Percentiles rank a stretch among this genome's conserved stretches.
phyloP scores from a whole-genome alignment of 2,329 filamentous ascomycete species.

The Zymoseptoria pseudotritici region DNA sequence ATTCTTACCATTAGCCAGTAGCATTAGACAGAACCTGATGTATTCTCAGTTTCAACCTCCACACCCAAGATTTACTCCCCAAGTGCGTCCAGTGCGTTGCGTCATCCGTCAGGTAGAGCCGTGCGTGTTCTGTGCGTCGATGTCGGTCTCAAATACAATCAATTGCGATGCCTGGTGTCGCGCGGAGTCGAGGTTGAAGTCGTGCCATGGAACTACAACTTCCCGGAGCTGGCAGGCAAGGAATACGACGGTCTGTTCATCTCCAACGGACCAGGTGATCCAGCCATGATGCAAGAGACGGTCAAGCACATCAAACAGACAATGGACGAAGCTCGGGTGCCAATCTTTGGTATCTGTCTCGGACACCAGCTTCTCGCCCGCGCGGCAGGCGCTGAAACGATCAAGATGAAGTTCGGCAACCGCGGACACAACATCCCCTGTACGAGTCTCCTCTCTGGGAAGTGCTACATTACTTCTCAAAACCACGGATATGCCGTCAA shows the following conservation, averaged over 20 bases:
- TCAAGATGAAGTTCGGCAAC: slow-evolving; percentile 99
- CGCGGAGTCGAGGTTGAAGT: slow-evolving; percentile 91
- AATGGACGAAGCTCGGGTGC: slow-evolving; percentile 70
- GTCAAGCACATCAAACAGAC: slow-evolving; percentile 71
- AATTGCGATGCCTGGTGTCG: slow-evolving; percentile 84
- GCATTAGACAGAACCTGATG: slow-evolving; percentile 24
- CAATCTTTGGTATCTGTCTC: slow-evolving; percentile 93
- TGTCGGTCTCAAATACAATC: slow-evolving; percentile 97
- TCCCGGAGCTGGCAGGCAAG: slow-evolving; percentile 65
- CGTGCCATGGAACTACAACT: slow-evolving; percentile 93
- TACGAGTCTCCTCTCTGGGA: slow-evolving; percentile 89
- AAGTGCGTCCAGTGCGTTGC: slow-evolving; percentile 60
- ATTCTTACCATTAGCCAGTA: slow-evolving; percentile 19
- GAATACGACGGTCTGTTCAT: slow-evolving; percentile 96
- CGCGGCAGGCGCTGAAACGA: slow-evolving; percentile 74
- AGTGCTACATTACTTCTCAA: slow-evolving; percentile 97
- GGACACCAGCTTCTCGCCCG: slow-evolving; percentile 89
- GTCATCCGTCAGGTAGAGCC: slow-evolving; percentile 79
- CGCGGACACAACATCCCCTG: slow-evolving; percentile 97
- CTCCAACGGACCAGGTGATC: slow-evolving; percentile 95
- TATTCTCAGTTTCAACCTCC: slow-evolving; percentile 71
- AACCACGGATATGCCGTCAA: slow-evolving; percentile 97
- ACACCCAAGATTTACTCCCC: slow-evolving; percentile 80
- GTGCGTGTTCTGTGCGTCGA: slow-evolving; percentile 88
- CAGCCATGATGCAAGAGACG: slow-evolving; percentile 72